phyloP scores from a whole-genome alignment of 495 filamentous ascomycete genomes.

The Neurospora sp. region DNA sequence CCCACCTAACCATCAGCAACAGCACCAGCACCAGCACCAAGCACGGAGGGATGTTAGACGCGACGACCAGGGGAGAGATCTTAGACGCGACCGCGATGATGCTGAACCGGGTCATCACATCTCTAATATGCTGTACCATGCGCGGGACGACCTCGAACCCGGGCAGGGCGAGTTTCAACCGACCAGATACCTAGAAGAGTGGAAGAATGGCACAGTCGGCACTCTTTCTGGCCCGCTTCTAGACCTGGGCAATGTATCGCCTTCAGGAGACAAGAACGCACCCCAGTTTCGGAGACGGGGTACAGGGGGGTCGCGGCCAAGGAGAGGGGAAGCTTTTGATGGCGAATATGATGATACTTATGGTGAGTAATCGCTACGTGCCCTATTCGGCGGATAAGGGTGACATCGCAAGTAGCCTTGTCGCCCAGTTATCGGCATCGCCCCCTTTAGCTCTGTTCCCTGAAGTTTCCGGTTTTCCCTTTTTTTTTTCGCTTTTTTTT shows the following conservation, averaged over 20 bases:
- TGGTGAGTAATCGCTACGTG: conserved; percentile 24
- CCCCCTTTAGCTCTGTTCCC: background rate
- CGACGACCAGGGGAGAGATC: background rate
- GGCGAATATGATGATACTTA: conserved; percentile 42
- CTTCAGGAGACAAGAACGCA: conserved; percentile 28
- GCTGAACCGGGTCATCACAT: conserved; percentile 25
- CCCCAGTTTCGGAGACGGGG: conserved; percentile 27
- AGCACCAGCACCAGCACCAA: background rate
- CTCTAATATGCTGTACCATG: conserved; percentile 33
- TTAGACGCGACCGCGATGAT: conserved; percentile 9
- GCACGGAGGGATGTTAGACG: conserved; percentile 6
- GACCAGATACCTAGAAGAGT: conserved; percentile 44
- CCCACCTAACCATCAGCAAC: background rate
- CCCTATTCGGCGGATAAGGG: background rate
- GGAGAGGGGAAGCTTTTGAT: conserved; percentile 35
- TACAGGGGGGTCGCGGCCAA: conserved; percentile 28
- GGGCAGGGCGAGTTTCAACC: conserved; percentile 36
- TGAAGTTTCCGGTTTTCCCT: too few species aligned
- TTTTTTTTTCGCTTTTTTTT: background rate
- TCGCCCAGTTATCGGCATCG: background rate
- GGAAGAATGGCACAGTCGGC: conserved; percentile 46
- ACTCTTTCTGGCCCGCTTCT: conserved; percentile 40
- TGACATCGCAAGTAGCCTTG: background rate
- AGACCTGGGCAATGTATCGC: conserved; percentile 30
- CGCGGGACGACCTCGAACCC: conserved; percentile 29